phyloP scores from a whole-genome alignment of 352 stramenopile species.

The Globisporangium nunn region DNA sequence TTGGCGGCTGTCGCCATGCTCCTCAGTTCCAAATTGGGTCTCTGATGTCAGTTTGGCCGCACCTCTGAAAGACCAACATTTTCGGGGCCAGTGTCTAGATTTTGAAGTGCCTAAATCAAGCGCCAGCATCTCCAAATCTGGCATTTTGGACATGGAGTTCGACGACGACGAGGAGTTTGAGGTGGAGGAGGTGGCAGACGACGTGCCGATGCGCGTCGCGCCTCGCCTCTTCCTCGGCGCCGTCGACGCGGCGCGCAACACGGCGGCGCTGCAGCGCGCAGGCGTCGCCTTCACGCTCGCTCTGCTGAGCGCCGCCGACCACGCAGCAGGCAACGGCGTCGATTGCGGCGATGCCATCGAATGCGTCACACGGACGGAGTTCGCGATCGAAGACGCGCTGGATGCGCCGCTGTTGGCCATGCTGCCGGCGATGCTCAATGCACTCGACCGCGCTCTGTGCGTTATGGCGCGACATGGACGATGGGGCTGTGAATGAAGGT shows the following conservation, averaged over 20 bases:
- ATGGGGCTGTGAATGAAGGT: not conserved
- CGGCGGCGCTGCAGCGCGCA: conserved; percentile 18
- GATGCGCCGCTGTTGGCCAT: conserved; percentile 39
- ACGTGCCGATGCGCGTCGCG: conserved; percentile 47
- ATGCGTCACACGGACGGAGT: conserved; percentile 7
- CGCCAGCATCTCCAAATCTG: too few species aligned
- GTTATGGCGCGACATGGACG: not conserved
- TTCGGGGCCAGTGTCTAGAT: too few species aligned
- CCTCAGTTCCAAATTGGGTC: not conserved
- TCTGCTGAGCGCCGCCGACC: conserved; percentile 21
- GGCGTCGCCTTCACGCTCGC: conserved; percentile 36
- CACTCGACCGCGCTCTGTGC: conserved; percentile 31
- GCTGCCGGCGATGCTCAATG: conserved; percentile 33
- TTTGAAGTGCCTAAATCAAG: too few species aligned
- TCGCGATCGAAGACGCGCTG: conserved; percentile 48
- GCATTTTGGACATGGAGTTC: not conserved
- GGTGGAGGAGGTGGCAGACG: conserved; percentile 47
- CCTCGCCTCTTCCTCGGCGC: conserved; percentile 49
- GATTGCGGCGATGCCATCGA: not conserved
- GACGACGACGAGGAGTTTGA: conserved; percentile 33
- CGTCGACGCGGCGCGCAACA: conserved; percentile 59
- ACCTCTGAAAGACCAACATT: too few species aligned
- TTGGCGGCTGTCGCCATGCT: not conserved
- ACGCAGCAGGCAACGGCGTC: not conserved
- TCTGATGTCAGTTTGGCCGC: too few species aligned